Evolutionary conservation across 768 basidiomycete genomes (phyloP).

Genomic region (Auricularia heimuer): DNA sequence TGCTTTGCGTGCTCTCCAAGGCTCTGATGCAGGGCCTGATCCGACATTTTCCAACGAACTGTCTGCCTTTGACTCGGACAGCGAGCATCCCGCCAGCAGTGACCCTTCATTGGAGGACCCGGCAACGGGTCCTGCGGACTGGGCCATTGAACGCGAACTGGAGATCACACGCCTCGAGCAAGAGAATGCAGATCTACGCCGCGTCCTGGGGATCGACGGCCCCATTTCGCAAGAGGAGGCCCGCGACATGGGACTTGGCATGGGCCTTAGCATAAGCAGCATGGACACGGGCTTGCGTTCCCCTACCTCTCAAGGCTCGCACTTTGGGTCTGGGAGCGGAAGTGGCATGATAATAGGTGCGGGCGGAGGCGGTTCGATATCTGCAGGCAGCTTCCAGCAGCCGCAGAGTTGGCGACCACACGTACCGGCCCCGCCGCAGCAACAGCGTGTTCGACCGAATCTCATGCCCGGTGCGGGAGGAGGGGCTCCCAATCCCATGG

Average conservation of each 20-base stretch:
- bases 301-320: not conserved
- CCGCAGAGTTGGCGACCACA: not conserved
- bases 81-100: not conserved
- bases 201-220: conserved; percentile 52
- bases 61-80: not conserved
- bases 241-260: not conserved
- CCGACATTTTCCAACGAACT: conserved; percentile 5
- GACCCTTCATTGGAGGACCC: conserved; percentile 13
- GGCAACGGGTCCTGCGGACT: conserved; percentile 42
- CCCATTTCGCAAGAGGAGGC: not conserved
- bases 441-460: not conserved
- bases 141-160: conserved; percentile 78
- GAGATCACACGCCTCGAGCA: conserved; percentile 74
- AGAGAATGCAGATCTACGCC: conserved; percentile 75
- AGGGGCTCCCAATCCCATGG: not conserved
- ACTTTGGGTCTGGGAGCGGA: not conserved
- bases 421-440: not conserved
- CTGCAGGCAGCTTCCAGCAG: not conserved
- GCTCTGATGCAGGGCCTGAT: conserved; percentile 18
- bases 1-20: conserved; percentile 59
- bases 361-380: not conserved
- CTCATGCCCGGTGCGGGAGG: not conserved
- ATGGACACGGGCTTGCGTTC: not conserved
- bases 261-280: not conserved
- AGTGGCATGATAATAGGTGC: too few relatives aligned